Percentiles rank a stretch among this genome's conserved stretches.
Conservation (phyloP, 768 basidiomycete species). For the Sporobolomyces roseus region DNA sequence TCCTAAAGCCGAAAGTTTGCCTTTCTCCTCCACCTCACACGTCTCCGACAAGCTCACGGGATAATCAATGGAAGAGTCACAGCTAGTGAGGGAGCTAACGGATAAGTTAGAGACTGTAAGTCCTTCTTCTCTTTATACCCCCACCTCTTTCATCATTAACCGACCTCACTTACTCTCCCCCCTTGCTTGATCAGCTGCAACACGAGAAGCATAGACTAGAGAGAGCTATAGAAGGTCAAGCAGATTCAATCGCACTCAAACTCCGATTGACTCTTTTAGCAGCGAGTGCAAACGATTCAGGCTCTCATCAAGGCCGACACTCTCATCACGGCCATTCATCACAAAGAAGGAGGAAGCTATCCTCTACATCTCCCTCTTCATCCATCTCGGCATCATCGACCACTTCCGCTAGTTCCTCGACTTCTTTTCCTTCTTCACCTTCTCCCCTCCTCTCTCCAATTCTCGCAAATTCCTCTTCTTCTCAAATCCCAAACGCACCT, state of each 20-base stretch:
- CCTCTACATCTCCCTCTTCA: conserved; percentile 11
- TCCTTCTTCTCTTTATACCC: not conserved
- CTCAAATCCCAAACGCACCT: not conserved
- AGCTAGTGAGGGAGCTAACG: conserved; percentile 17
- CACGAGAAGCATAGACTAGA: conserved; percentile 28
- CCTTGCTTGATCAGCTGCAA: conserved; percentile 10
- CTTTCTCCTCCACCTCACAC: not conserved
- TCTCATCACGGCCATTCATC: not conserved
- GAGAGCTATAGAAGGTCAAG: conserved; percentile 23
- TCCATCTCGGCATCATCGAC: conserved; percentile 7
- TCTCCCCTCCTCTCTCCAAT: conserved; percentile 6
- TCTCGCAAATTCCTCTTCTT: not conserved
- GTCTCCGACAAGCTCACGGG: not conserved
- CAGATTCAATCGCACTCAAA: conserved; percentile 22
- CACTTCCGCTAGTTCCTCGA: conserved; percentile 2
- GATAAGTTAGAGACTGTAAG: conserved; percentile 20
- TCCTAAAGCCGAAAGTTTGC: no score
- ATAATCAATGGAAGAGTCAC: not conserved
- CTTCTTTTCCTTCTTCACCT: conserved; percentile 17
- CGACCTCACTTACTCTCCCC: not conserved
- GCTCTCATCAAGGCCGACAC: not conserved
- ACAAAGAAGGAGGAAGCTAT: not conserved
- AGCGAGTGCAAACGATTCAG: conserved; percentile 2
- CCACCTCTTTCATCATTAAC: not conserved
- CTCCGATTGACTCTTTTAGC: conserved; percentile 28